A percentile compares a stretch with the other conserved stretches of the same genome.
phyloP scores from a whole-genome alignment of 1,284 basidiomycete species.

The Sutorius eximius region DNA sequence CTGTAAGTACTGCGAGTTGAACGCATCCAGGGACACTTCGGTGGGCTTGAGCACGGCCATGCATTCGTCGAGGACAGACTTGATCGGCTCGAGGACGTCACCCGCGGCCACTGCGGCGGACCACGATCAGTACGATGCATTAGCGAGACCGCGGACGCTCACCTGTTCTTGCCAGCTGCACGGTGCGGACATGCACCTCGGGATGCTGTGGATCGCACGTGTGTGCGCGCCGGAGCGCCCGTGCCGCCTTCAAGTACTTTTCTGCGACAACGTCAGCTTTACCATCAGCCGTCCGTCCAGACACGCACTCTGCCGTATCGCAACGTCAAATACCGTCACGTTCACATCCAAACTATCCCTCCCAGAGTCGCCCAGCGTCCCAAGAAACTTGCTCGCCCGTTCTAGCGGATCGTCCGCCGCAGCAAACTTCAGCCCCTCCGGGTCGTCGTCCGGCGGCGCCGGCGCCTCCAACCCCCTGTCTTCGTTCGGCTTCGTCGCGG shows the following conservation, averaged over 20 bases:
- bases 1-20: slow-evolving; percentile 78
- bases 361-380: slow-evolving; percentile 61
- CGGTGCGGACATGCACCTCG: slow-evolving; percentile 68
- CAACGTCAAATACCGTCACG: slow-evolving; percentile 79
- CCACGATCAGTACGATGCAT: neutral
- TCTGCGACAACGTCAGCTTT: slow-evolving; percentile 43
- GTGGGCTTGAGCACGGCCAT: slow-evolving; percentile 56
- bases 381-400: slow-evolving; percentile 72
- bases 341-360: slow-evolving; percentile 67
- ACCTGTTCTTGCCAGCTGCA: slow-evolving; percentile 65
- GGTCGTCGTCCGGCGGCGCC: slow-evolving; percentile 77
- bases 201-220: slow-evolving; percentile 60
- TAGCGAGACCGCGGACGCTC: slow-evolving; percentile 13
- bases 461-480: slow-evolving; percentile 75
- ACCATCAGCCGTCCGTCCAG: slow-evolving; percentile 8
- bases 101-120: slow-evolving; percentile 40
- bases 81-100: slow-evolving; percentile 46
- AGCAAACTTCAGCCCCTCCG: slow-evolving; percentile 74
- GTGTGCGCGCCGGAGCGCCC: slow-evolving; percentile 65
- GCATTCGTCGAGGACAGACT: slow-evolving; percentile 42
- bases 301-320: slow-evolving; percentile 60
- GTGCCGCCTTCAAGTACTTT: slow-evolving; percentile 77
- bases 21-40: slow-evolving; percentile 59
- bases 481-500: slow-evolving; percentile 45
- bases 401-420: slow-evolving; percentile 70